Evolutionary conservation across 495 filamentous ascomycete species (phyloP), one percentile per base, ranked within the genome.

Genomic region (Annulohypoxylon nitens): DNA sequence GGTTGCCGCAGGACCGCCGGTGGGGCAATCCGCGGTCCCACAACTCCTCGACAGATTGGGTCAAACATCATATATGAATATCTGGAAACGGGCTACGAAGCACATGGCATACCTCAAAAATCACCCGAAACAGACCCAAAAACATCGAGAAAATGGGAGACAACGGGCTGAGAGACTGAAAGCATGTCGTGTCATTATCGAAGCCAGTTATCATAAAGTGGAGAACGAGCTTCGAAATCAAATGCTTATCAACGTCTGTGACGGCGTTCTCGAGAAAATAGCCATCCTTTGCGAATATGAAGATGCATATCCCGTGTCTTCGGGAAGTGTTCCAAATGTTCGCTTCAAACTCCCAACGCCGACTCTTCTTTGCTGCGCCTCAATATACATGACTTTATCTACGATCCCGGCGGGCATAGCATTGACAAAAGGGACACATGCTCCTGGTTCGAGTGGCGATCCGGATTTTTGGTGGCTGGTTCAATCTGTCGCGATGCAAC

Each of bases 281-380:
- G 47, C 45, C 0, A 55, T 58, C 65, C 71, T 74, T 18, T 37
- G 34, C 30, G 61, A 58, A 37, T 74, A 69, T 25, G 71, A 74
- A 33, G 54, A 74, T 26, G 65, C 61, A 23, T 74, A 74, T 12
- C 71, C 71, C 6, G 33, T 69, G 18, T 11, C 65, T 8, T 7
- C 55, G 12, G 16, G 48, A 8, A n/a, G 2, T 20, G 12, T 6
- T 30, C 41, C 9, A 20, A n/a, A 18, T 4, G 18, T 43, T 18
- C 39, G 3, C 2, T 30, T 33, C 36, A 45, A 39, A 1, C 10
- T 39, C 14, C 25, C 37, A 18, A 36, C 26, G 12, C 8, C 64
- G 33, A 41, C 30, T 2, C 71, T 74, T 11, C 25, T 69, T 5
- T 47, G 51, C 55, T 2, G 61, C 25, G n/a, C 37, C 18, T 23